Percentiles rank a stretch among this genome's conserved stretches.
Conservation (phyloP, 352 stramenopile genomes). For the Phytophthora sansomeana region DNA sequence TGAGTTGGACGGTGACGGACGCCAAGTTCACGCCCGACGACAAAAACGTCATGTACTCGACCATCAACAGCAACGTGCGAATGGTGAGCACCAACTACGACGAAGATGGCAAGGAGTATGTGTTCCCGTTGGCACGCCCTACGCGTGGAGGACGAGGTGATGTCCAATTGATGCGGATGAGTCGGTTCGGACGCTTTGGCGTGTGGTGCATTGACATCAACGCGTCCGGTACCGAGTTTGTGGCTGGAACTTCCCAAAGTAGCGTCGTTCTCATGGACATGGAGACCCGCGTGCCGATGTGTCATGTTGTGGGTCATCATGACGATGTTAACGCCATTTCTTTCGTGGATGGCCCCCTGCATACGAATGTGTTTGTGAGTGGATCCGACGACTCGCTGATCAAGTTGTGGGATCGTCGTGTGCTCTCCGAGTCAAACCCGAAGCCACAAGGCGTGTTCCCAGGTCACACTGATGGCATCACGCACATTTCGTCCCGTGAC, state of each 20-base stretch:
- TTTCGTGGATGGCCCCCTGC: conserved; percentile 82
- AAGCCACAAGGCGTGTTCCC: conserved; percentile 84
- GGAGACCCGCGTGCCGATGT: conserved; percentile 69
- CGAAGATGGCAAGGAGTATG: conserved; percentile 54
- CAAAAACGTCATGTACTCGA: conserved; percentile 78
- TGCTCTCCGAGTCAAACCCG: conserved; percentile 76
- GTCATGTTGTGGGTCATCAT: conserved; percentile 74
- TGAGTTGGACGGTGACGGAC: conserved; percentile 87
- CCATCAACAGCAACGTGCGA: conserved; percentile 84
- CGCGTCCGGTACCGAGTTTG: conserved; percentile 79
- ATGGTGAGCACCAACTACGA: conserved; percentile 78
- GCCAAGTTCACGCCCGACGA: conserved; percentile 85
- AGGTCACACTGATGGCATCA: conserved; percentile 85
- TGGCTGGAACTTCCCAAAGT: conserved; percentile 78
- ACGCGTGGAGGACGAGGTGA: conserved; percentile 31
- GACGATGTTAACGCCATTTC: conserved; percentile 88
- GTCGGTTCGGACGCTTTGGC: conserved; percentile 62
- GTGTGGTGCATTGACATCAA: conserved; percentile 88
- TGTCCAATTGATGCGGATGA: conserved; percentile 21
- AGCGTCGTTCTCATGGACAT: conserved; percentile 87
- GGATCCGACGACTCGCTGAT: conserved; percentile 86
- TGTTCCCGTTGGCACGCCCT: conserved; percentile 50
- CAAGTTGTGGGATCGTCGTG: conserved; percentile 87
- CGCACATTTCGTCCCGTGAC: conserved; percentile 82
- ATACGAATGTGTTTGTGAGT: conserved; percentile 88